Percentiles rank a stretch among this genome's conserved stretches.
These are phyloP conservation scores for Cochlearia excelsa DNA, from an alignment of 345 rosid genomes.

Conservation along the genomic window DNA sequence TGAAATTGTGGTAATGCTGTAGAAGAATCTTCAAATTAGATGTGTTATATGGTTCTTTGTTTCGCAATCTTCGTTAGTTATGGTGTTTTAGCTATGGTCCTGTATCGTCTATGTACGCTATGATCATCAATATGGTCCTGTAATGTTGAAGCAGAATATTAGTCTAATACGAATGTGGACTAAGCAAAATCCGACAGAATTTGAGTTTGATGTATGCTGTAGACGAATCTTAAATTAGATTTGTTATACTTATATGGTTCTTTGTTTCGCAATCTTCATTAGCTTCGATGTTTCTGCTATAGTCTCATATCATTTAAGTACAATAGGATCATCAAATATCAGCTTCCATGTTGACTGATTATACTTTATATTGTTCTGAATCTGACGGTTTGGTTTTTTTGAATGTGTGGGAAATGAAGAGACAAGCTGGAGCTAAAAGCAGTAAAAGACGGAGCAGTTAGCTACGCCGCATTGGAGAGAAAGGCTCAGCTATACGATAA, in stretches of 20 bases:
- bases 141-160: too few relatives aligned
- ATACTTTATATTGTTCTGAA: constrained; percentile 1
- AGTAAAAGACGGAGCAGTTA: constrained; percentile 64
- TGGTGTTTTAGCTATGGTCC: background rate
- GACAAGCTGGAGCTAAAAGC: constrained; percentile 95
- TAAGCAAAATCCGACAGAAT: too few relatives aligned
- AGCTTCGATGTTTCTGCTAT: constrained; percentile 5
- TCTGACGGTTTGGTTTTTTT: background rate
- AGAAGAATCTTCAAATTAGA: constrained; percentile 2
- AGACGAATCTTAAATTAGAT: too few relatives aligned
- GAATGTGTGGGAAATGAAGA: constrained; percentile 40
- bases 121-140: too few relatives aligned
- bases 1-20: background rate
- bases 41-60: constrained; percentile 5
- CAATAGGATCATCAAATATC: too few relatives aligned
- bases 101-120: background rate
- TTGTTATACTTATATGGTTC: too few relatives aligned
- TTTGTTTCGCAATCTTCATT: background rate
- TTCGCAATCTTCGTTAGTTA: background rate
- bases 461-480: constrained; percentile 88
- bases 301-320: too few relatives aligned
- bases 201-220: too few relatives aligned
- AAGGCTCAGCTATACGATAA: constrained; percentile 86
- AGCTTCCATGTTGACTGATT: too few relatives aligned
- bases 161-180: too few relatives aligned